Evolutionary conservation across 75 land plant genomes (phyloP).

Genomic region (Adiantum capillusveneris): DNA sequence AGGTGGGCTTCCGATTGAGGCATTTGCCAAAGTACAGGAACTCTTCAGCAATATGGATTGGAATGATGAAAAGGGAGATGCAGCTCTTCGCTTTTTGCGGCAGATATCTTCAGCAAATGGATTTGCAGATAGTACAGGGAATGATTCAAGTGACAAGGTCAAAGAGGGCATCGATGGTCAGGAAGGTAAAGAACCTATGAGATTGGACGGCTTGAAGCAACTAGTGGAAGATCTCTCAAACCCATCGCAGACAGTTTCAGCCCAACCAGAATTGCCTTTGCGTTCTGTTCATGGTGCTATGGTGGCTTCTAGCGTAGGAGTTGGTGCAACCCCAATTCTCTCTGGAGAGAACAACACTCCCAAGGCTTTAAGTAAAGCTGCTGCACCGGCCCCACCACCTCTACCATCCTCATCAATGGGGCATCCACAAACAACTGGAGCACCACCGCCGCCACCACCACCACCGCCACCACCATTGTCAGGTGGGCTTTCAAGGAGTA

Average conservation of each 20-base stretch:
- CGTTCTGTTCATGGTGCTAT: too few relatives aligned
- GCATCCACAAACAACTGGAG: too few relatives aligned
- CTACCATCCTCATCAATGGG: slow-evolving; percentile 20
- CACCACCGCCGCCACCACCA: slow-evolving; percentile 24
- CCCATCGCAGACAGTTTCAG: background rate
- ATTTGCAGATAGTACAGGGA: slow-evolving; percentile 17
- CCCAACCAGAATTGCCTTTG: background rate
- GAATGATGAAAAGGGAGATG: slow-evolving; percentile 57
- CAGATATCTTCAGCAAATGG: slow-evolving; percentile 34
- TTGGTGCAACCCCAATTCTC: slow-evolving; percentile 26
- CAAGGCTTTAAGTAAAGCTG: too few relatives aligned
- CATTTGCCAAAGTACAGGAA: slow-evolving; percentile 90
- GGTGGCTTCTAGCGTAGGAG: too few relatives aligned
- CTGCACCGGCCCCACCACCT: slow-evolving; percentile 53
- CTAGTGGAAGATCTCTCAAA: background rate
- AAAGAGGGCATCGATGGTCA: background rate
- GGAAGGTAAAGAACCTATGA: background rate
- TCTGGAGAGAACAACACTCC: too few relatives aligned
- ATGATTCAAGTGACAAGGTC: too few relatives aligned
- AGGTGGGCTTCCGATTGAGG: slow-evolving; percentile 83
- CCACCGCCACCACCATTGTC: too few relatives aligned
- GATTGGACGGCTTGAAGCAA: background rate
- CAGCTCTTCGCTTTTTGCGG: slow-evolving; percentile 50
- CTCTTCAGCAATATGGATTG: slow-evolving; percentile 75
- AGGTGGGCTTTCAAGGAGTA: too few relatives aligned